phyloP scores from a whole-genome alignment of 2,329 filamentous ascomycete genomes.

The Penicillium sp. region DNA sequence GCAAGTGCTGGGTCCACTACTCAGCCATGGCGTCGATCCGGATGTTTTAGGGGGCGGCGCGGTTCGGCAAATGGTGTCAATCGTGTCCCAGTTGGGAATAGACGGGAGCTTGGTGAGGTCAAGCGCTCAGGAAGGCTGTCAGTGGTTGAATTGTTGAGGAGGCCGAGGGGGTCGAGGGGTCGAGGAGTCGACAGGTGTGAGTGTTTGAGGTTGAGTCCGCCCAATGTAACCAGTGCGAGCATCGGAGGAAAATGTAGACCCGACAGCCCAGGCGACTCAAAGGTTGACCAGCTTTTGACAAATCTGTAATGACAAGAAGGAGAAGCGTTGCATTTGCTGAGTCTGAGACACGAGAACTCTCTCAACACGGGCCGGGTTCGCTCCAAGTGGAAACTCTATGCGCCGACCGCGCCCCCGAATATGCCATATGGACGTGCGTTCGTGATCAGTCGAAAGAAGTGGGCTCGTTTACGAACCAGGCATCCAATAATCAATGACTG shows the following conservation, averaged over 20 bases:
- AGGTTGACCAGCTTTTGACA: not conserved
- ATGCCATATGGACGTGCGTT: not conserved
- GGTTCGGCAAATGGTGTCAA: conserved; percentile 6
- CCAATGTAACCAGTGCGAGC: not conserved
- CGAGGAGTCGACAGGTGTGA: not conserved
- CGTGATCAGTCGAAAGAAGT: not conserved
- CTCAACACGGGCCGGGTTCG: not conserved
- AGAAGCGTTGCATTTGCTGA: not conserved
- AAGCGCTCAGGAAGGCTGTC: not conserved
- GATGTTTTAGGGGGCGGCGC: conserved; percentile 5
- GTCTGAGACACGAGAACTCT: not conserved
- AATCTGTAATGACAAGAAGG: not conserved
- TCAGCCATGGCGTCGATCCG: conserved; percentile 7
- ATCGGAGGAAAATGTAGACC: not conserved
- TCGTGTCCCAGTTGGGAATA: conserved; percentile 6
- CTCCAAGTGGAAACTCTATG: conserved; percentile 1
- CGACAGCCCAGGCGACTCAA: not conserved
- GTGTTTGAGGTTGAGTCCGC: not conserved
- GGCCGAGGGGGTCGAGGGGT: not conserved
- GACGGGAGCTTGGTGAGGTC: not conserved
- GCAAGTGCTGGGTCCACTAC: conserved; percentile 16
- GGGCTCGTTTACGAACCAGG: not conserved
- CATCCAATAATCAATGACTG: not conserved
- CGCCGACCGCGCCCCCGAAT: not conserved
- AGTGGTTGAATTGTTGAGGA: not conserved